These are phyloP conservation scores for Fraxinus angustifolia DNA, from an alignment of 305 asterid species.

Conservation along the genomic window DNA sequence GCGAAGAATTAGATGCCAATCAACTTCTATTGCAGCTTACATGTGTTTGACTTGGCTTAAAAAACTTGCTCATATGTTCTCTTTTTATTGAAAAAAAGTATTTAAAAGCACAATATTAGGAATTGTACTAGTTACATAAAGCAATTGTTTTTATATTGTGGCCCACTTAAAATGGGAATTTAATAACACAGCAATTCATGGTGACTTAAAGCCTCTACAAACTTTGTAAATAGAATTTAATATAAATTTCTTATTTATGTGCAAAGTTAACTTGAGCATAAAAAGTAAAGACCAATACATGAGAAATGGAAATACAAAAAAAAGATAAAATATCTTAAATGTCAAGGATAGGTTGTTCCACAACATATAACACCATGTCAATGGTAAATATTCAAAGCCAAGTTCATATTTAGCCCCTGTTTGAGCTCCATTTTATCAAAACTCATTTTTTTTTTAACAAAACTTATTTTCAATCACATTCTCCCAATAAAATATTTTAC, in stretches of 20 bases:
- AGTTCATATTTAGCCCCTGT: neutral
- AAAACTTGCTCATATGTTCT: neutral
- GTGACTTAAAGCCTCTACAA: neutral
- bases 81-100: neutral
- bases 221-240: neutral
- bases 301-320: neutral
- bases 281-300: neutral
- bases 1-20: neutral
- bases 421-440: neutral
- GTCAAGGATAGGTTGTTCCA: neutral
- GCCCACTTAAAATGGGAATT: neutral
- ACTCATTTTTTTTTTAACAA: neutral
- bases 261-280: neutral
- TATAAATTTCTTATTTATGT: neutral
- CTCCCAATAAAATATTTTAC: neutral
- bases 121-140: neutral
- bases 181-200: neutral
- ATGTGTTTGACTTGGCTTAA: neutral
- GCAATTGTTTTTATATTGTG: neutral
- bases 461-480: neutral
- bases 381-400: neutral
- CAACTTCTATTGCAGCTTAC: neutral
- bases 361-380: neutral
- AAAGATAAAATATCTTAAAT: neutral
- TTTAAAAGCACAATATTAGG: neutral